Evolutionary conservation across 768 basidiomycete genomes (phyloP), one percentile per base, ranked within the genome.

Genomic region (Hypholoma fasciculare): DNA sequence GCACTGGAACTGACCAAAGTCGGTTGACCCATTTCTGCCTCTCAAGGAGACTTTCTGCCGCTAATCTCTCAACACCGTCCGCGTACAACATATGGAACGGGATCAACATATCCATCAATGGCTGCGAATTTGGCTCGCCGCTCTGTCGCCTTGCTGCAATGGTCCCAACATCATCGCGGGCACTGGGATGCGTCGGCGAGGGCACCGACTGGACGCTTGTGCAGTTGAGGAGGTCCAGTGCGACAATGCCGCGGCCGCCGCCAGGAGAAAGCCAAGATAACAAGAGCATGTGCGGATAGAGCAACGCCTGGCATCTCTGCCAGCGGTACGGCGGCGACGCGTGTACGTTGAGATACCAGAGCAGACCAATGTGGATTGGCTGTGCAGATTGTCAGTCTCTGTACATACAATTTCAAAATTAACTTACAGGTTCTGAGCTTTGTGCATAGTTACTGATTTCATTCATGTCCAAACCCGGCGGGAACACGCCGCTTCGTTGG

Each of bases 271-370:
- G 79, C 95, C 95, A 97, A 9, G 90, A 92, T 3, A 97, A 79
- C 2, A 95, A 74, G 2, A 97, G 79, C 75, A 90, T 87, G 61
- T 91, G 84, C n/a, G 85, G 92, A 66, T 90, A 96, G 1, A 91
- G 78, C 47, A 92, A 78, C 0, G 88, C 93, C 67, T 91, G 90
- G 66, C 85, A 94, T 61, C 92, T 81, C 73, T 87, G 84, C 91
- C 90, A 93, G 58, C 80, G 74, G 71, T 87, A 94, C 0, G 90
- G 90, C 19, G 88, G 85, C 4, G 82, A 68, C 0, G 89, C 88
- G 66, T 97, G 95, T 0, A 96, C 95, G 56, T 97, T 96, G 54
- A 97, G 83, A 68, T 94, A 97, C 89, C 92, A 96, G 0, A 97
- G 74, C 13, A 87, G 76, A 13, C 95, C 95, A 40, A 92, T 89